phyloP scores from a whole-genome alignment of 257 asterid genomes.

The Solanum medicagineum region DNA sequence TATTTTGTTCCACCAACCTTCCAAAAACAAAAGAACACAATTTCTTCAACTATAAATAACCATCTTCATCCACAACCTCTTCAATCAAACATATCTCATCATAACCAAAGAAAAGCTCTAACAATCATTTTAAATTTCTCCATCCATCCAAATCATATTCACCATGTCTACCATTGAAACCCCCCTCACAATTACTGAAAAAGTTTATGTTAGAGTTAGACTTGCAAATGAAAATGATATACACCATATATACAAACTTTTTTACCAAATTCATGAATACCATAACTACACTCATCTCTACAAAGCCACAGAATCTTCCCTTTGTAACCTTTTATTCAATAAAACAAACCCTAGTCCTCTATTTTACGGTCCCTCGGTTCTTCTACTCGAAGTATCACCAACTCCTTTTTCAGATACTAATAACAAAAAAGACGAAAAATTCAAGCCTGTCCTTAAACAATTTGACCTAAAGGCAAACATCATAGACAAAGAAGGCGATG shows the following conservation, averaged over 20 bases:
- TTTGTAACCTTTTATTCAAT: not conserved
- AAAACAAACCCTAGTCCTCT: slow-evolving; percentile 1
- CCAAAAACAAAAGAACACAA: not conserved
- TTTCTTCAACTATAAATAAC: not conserved
- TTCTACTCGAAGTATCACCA: slow-evolving; percentile 1
- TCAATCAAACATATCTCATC: not conserved
- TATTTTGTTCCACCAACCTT: not conserved
- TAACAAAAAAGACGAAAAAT: not conserved
- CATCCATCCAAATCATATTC: not conserved
- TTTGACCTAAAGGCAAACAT: not conserved
- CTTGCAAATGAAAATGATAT: not conserved
- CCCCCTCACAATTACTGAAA: not conserved
- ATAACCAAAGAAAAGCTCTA: not conserved
- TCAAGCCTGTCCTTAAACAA: not conserved
- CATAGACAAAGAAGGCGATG: not conserved
- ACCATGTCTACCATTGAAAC: not conserved
- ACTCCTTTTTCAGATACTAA: not conserved
- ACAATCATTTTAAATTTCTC: no score
- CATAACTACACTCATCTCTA: not conserved
- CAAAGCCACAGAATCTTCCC: slow-evolving; percentile 1
- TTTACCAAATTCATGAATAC: slow-evolving; percentile 3
- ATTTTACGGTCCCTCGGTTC: not conserved
- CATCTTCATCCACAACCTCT: not conserved
- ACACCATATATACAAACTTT: not conserved
- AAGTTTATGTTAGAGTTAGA: not conserved